Evolutionary conservation across 179 eudicot species (phyloP).

Genomic region (Patellifolia procumbens): DNA sequence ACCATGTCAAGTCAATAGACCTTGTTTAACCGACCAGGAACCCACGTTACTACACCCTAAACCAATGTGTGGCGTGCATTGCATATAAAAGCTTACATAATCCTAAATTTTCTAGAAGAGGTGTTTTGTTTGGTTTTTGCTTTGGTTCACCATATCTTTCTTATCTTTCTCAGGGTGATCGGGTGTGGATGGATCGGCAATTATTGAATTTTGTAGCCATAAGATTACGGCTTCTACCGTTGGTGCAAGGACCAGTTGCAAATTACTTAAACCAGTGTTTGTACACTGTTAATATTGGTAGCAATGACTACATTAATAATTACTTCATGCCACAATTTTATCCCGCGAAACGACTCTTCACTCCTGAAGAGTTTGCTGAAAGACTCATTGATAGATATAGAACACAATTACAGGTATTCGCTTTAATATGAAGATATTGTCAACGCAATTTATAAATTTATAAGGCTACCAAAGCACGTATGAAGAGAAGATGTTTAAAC

Average conservation of each 20-base stretch:
- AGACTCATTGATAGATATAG: conserved; percentile 26
- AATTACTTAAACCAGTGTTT: conserved; percentile 32
- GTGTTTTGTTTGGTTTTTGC: no score
- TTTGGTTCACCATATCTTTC: no score
- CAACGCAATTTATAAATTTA: neutral
- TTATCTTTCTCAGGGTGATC: conserved; percentile 22
- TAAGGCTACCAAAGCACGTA: neutral
- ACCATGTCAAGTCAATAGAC: no score
- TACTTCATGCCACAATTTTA: conserved; percentile 30
- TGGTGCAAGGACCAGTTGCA: conserved; percentile 19
- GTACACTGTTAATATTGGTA: conserved; percentile 37
- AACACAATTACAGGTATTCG: conserved; percentile 29
- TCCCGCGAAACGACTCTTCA: conserved; percentile 11
- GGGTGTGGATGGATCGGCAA: conserved; percentile 29
- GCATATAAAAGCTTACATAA: no score
- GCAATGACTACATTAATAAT: conserved; percentile 44
- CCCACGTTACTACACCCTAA: no score
- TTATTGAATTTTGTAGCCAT: conserved; percentile 9
- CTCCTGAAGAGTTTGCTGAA: conserved; percentile 26
- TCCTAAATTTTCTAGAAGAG: no score
- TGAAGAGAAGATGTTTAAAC: no score
- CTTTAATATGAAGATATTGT: neutral
- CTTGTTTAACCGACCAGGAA: no score
- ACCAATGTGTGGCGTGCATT: no score
- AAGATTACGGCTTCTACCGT: neutral